Evolutionary conservation across 257 asterid species (phyloP), one percentile per base, ranked within the genome.

Genomic region (Lantana camara): DNA sequence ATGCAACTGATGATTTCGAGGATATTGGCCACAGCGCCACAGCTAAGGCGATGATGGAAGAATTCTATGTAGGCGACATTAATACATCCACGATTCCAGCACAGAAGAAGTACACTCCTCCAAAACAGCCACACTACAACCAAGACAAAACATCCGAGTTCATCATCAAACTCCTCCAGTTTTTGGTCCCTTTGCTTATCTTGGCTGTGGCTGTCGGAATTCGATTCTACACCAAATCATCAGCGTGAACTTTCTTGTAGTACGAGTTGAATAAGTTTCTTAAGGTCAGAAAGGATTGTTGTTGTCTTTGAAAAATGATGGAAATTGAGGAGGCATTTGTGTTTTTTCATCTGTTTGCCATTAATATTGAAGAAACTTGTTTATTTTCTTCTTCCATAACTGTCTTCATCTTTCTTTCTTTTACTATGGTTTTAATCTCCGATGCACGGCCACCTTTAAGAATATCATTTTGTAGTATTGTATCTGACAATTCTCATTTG

Each of bases 1-100:
- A 91, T 64, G 98, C 98, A 32, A 91, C 95, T 3, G 90, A 91
- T 41, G 95, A 91, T 76, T 91, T 91, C 64, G 95, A 88, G 79
- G 98, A 91, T 19, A 81, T 91, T 0, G 91, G 91, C 51, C 98
- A 91, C 77, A 91, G 98, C 48, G 77, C 60, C 55, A 75, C 73
- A 15, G 96, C 98, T 0, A 79, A 79, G 76, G 83, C 80, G 16
- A 81, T 73, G 82, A 73, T 91, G 95, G 85, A 80, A 3, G 95
- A 84, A 34, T 75, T 68, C 57, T 86, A 68, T 5, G 73, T 88
- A 0, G 98, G 96, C 6, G 91, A 88, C 9, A 72, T 91, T 13
- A 79, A 88, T 42, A 15, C 77, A 5, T 60, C 91, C 14, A 81
- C 92, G 57, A 78, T 91, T 70, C 92, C 96, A 2, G 12, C 75